Percentiles rank a stretch among this genome's conserved stretches.
Conservation (phyloP, 345 rosid genomes). For the Hibiscus syriacus region DNA sequence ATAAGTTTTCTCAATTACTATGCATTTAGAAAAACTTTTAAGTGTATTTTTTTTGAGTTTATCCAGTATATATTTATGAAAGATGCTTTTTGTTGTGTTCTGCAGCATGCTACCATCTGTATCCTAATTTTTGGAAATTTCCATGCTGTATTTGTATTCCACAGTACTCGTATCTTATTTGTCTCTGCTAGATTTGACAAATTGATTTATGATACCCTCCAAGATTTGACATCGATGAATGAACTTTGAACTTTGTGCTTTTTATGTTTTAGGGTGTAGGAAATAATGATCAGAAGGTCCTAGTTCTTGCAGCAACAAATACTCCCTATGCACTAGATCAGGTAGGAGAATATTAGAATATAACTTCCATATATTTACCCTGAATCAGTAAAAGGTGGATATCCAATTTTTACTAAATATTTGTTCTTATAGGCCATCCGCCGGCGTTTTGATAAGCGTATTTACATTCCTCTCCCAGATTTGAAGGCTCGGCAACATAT, state of each 20-base stretch:
- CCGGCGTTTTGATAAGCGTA: constrained; percentile 79
- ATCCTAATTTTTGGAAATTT: background rate
- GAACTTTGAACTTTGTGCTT: constrained; percentile 6
- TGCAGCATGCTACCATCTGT: background rate
- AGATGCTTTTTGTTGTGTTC: background rate
- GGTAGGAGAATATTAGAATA: constrained; percentile 20
- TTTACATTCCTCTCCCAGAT: constrained; percentile 80
- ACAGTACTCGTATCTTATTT: background rate
- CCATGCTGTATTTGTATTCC: background rate
- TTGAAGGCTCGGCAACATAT: constrained; percentile 71
- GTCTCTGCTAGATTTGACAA: background rate
- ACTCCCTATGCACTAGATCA: constrained; percentile 85
- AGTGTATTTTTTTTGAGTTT: background rate
- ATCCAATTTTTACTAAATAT: constrained; percentile 13
- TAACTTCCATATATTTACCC: constrained; percentile 9
- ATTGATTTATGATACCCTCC: background rate
- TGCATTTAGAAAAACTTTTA: background rate
- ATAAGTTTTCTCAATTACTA: background rate
- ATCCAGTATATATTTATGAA: background rate
- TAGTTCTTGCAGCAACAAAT: constrained; percentile 80
- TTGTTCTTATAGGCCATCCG: constrained; percentile 53
- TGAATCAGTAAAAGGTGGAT: background rate
- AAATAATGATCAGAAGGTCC: constrained; percentile 67
- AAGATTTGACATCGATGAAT: constrained; percentile 1
- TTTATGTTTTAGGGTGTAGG: constrained; percentile 57